A percentile compares a stretch with the other conserved stretches of the same genome.
These are phyloP conservation scores for Fusarium mexicanum DNA, from an alignment of 2,329 filamentous ascomycete genomes.

Conservation along the genomic window DNA sequence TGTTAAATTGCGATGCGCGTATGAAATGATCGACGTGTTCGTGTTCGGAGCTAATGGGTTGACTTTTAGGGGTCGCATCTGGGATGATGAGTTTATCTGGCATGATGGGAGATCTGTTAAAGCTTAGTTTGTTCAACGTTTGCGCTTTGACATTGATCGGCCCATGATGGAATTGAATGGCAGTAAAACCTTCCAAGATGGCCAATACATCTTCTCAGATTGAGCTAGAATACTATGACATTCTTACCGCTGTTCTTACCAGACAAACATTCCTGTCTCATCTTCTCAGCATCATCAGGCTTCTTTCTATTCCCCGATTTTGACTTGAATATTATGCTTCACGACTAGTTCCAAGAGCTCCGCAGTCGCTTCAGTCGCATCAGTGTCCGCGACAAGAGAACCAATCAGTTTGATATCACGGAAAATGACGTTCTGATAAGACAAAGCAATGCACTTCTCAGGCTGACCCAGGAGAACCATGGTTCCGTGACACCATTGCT, in stretches of 20 bases:
- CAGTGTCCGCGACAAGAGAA: neutral
- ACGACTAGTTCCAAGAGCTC: neutral
- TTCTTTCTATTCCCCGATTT: constrained; percentile 8
- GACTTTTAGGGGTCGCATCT: neutral
- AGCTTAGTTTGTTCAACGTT: neutral
- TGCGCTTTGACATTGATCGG: neutral
- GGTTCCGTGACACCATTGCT: constrained; percentile 13
- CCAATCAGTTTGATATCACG: neutral
- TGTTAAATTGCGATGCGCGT: neutral
- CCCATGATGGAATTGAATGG: neutral
- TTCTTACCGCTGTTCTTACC: neutral
- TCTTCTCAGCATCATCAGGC: constrained; percentile 2
- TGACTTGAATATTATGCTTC: neutral
- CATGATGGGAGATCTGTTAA: neutral
- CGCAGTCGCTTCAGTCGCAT: neutral
- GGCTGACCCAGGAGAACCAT: constrained; percentile 12
- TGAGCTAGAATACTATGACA: neutral
- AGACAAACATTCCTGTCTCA: constrained; percentile 3
- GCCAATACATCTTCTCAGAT: fast-evolving
- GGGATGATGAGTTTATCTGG: neutral
- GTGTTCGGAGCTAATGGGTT: constrained; percentile 6
- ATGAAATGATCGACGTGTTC: neutral
- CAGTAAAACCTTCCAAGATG: neutral
- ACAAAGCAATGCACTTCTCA: neutral
- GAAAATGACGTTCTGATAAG: constrained; percentile 4